Evolutionary conservation across 164 flowering plant genomes (phyloP).

Genomic region (Taxillus chinensis): DNA sequence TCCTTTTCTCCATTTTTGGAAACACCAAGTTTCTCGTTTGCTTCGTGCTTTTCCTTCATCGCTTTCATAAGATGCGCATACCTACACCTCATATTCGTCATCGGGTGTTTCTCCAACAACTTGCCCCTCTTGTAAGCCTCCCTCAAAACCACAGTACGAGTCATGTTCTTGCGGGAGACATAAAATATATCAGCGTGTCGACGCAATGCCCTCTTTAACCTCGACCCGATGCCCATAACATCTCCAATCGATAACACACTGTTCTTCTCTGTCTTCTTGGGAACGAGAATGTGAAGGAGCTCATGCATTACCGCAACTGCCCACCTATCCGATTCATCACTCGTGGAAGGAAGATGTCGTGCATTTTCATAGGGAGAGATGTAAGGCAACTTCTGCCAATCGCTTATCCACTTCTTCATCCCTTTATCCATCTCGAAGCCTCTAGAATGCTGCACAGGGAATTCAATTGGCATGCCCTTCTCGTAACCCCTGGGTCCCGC

Average conservation of each 20-base stretch:
- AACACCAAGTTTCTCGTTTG: neutral
- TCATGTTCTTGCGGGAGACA: slow-evolving; percentile 59
- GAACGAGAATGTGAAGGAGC: slow-evolving; percentile 51
- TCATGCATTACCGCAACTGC: slow-evolving; percentile 73
- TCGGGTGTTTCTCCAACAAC: slow-evolving; percentile 57
- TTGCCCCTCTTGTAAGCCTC: slow-evolving; percentile 73
- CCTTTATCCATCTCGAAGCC: slow-evolving; percentile 77
- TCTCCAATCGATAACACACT: slow-evolving; percentile 55
- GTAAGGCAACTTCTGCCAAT: slow-evolving; percentile 89
- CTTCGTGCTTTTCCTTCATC: slow-evolving; percentile 24
- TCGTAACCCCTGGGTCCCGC: slow-evolving; percentile 9
- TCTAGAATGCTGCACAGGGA: slow-evolving; percentile 50
- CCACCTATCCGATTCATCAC: slow-evolving; percentile 88
- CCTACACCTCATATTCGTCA: slow-evolving; percentile 60
- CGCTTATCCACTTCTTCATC: slow-evolving; percentile 58
- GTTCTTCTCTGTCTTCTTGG: slow-evolving; percentile 71
- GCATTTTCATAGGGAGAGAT: slow-evolving; percentile 86
- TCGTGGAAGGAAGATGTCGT: slow-evolving; percentile 37
- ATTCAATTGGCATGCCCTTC: slow-evolving; percentile 43
- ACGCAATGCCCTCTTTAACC: slow-evolving; percentile 68
- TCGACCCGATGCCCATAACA: slow-evolving; percentile 54
- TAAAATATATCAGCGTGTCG: slow-evolving; percentile 85
- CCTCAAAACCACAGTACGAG: slow-evolving; percentile 68
- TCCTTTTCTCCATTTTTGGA: slow-evolving; percentile 8
- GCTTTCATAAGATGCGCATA: slow-evolving; percentile 70